phyloP scores from a whole-genome alignment of 73 alveolate genomes.

The Tetrahymena thermophila region DNA sequence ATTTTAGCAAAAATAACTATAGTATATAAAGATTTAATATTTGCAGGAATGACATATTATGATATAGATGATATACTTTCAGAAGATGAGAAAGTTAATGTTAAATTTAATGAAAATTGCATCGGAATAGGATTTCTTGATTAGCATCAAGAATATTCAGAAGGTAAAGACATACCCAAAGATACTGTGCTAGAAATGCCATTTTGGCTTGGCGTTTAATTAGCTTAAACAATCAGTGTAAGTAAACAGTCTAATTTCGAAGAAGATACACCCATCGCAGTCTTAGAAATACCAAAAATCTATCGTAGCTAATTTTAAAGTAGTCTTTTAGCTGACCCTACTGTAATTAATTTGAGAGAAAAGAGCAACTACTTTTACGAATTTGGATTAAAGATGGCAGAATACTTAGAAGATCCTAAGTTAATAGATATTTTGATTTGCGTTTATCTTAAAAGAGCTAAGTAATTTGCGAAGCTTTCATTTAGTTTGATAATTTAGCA shows the following conservation, averaged over 20 bases:
- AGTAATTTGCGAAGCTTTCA: background rate
- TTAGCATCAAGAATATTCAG: background rate
- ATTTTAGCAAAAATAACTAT: background rate
- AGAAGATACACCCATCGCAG: background rate
- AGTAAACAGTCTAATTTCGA: background rate
- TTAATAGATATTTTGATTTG: background rate
- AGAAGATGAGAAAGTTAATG: background rate
- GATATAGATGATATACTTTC: background rate
- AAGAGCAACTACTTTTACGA: background rate
- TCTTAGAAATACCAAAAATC: background rate
- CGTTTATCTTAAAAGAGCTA: background rate
- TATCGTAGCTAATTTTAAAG: background rate
- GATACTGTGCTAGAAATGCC: background rate
- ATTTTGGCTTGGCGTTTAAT: background rate
- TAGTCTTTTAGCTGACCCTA: background rate
- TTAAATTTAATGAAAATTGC: background rate
- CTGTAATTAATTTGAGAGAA: background rate
- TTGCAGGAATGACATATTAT: background rate
- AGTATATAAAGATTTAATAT: background rate
- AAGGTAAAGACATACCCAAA: background rate
- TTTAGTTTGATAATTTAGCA: background rate
- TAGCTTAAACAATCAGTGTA: background rate
- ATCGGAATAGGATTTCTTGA: background rate
- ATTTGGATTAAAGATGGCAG: background rate
- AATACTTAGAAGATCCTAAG: background rate